Evolutionary conservation across 768 basidiomycete species (phyloP).

Genomic region (Leccinum uliginosum): DNA sequence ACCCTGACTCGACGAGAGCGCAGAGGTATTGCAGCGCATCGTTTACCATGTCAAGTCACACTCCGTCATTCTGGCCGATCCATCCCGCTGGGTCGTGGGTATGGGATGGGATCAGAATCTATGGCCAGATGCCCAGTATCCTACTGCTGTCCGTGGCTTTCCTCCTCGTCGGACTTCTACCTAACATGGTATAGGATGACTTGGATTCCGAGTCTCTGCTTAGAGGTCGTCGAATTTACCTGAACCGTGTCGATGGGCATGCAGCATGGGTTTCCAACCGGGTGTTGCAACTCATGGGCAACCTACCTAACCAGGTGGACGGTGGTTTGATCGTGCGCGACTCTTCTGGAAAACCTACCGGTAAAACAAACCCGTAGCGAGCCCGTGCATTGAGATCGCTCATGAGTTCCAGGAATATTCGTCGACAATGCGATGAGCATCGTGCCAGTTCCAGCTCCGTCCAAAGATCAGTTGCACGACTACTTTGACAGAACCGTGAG

Average conservation of each 20-base stretch:
- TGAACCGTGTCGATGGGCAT: constrained; percentile 79
- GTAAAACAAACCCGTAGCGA: constrained; percentile 28
- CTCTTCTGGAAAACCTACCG: constrained; percentile 59
- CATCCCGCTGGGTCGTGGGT: constrained; percentile 70
- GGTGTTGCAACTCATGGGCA: constrained; percentile 59
- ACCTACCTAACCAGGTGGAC: constrained; percentile 57
- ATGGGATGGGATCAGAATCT: constrained; percentile 94
- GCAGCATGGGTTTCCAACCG: constrained; percentile 81
- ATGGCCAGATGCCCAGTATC: constrained; percentile 62
- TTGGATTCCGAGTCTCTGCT: constrained; percentile 68
- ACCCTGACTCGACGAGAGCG: neutral
- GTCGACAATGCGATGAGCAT: constrained; percentile 86
- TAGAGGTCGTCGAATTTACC: constrained; percentile 61
- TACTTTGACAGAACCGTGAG: constrained; percentile 61
- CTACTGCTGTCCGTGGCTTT: constrained; percentile 52
- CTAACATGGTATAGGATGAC: constrained; percentile 49
- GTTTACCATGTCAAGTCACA: constrained; percentile 54
- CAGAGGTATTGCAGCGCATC: constrained; percentile 62
- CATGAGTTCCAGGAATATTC: constrained; percentile 51
- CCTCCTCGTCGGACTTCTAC: constrained; percentile 5
- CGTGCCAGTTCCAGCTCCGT: constrained; percentile 62
- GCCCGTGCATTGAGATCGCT: neutral
- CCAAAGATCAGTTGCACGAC: constrained; percentile 48
- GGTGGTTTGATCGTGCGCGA: constrained; percentile 78
- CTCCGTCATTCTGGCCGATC: constrained; percentile 51